Conservation (phyloP, 352 stramenopile genomes). For the Phytophthora aleatoria region DNA sequence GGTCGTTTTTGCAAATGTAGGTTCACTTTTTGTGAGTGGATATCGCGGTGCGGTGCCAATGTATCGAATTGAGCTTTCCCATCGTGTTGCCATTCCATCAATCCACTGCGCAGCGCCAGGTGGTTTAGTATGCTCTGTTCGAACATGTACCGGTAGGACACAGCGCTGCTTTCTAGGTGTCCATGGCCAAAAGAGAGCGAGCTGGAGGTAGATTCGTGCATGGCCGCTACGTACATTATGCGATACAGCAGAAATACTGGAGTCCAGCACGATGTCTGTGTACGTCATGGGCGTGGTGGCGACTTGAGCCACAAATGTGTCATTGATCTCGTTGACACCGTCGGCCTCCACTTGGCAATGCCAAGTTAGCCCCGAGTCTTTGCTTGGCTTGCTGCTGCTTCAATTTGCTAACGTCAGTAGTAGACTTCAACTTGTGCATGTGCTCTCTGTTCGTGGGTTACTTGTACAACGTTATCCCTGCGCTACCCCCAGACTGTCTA, state of each 20-base stretch:
- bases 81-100: conserved; percentile 20
- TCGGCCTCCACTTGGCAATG: too few relatives aligned
- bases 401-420: too few relatives aligned
- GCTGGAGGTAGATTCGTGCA: conserved; percentile 12
- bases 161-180: conserved; percentile 3
- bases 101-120: conserved; percentile 18
- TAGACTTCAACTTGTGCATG: too few relatives aligned
- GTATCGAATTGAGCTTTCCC: conserved; percentile 7
- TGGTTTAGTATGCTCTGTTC: conserved; percentile 15
- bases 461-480: too few relatives aligned
- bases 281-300: neutral
- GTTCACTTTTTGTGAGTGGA: conserved; percentile 12
- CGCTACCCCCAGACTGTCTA: too few relatives aligned
- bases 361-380: too few relatives aligned
- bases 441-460: too few relatives aligned
- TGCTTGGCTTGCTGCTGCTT: too few relatives aligned
- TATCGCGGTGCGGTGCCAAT: neutral
- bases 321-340: neutral
- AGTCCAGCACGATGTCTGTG: neutral
- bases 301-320: neutral
- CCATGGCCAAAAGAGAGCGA: conserved; percentile 9
- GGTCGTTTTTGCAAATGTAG: conserved; percentile 13
- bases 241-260: conserved; percentile 10
- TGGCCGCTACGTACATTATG: conserved; percentile 19
- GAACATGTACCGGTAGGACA: conserved; percentile 23